A percentile compares a stretch with the other conserved stretches of the same genome.
Evolutionary conservation across 495 filamentous ascomycete genomes (phyloP).

Genomic region (Lichenothelia convexa): DNA sequence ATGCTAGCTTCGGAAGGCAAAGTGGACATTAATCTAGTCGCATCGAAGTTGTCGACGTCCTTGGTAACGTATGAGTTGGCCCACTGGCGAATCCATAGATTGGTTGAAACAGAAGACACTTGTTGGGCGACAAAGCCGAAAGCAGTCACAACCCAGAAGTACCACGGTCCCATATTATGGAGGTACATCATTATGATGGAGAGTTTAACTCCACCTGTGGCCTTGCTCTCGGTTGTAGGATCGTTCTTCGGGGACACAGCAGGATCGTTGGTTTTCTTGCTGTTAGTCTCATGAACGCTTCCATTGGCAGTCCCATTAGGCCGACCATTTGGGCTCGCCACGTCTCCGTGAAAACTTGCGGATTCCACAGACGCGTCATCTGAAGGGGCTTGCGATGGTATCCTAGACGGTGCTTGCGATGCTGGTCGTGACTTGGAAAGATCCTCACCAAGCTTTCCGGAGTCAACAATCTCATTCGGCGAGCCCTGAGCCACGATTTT

Average conservation of each 20-base stretch:
- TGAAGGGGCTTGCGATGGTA: slow-evolving; percentile 50
- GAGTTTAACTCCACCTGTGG: slow-evolving; percentile 70
- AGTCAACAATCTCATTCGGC: slow-evolving; percentile 56
- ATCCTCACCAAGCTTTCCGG: slow-evolving; percentile 76
- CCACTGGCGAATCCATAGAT: slow-evolving; percentile 91
- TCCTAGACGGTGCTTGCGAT: slow-evolving; percentile 7
- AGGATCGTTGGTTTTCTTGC: slow-evolving; percentile 13
- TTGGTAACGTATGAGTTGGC: slow-evolving; percentile 37
- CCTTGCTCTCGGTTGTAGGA: slow-evolving; percentile 49
- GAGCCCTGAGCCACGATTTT: slow-evolving; percentile 58
- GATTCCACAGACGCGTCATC: slow-evolving; percentile 29
- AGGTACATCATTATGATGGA: slow-evolving; percentile 72
- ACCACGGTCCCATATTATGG: slow-evolving; percentile 76
- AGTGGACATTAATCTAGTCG: no score
- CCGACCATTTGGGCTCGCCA: slow-evolving; percentile 13
- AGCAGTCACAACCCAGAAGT: slow-evolving; percentile 69
- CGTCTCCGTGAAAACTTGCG: slow-evolving; percentile 4
- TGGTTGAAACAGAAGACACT: slow-evolving; percentile 63
- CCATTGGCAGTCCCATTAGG: slow-evolving; percentile 23
- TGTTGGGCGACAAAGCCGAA: slow-evolving; percentile 66
- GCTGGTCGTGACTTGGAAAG: slow-evolving; percentile 49
- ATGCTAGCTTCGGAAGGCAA: slow-evolving; percentile 15
- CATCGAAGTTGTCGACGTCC: slow-evolving; percentile 10
- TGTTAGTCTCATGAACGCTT: no score
- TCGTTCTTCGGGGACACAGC: slow-evolving; percentile 28